A percentile compares a stretch with the other conserved stretches of the same genome.
Conservation (phyloP, 768 basidiomycete genomes). For the Obba rivulosa region DNA sequence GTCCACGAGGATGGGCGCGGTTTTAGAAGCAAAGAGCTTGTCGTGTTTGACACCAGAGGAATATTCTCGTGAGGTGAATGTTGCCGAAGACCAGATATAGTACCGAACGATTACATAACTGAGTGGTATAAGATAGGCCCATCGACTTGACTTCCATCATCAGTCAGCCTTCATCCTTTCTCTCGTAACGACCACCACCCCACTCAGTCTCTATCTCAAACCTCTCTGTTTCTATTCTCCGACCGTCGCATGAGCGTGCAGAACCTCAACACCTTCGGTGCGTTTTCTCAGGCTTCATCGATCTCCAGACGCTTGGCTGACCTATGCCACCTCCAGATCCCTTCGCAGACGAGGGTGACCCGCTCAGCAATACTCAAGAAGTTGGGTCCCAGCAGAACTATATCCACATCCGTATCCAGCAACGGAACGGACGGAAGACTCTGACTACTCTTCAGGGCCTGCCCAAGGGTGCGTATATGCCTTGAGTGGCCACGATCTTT, state of each 20-base stretch:
- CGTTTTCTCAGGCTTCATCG: slow-evolving; percentile 26
- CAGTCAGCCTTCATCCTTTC: slow-evolving; percentile 11
- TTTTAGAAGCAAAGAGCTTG: background rate
- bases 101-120: slow-evolving; percentile 17
- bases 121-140: slow-evolving; percentile 12
- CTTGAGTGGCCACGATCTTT: slow-evolving; percentile 3
- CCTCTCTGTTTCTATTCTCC: slow-evolving; percentile 24
- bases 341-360: slow-evolving; percentile 92
- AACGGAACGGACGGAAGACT: slow-evolving; percentile 98
- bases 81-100: slow-evolving; percentile 4
- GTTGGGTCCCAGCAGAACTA: slow-evolving; percentile 79
- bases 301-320: slow-evolving; percentile 8
- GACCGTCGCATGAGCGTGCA: slow-evolving; percentile 89
- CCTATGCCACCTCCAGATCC: slow-evolving; percentile 54
- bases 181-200: slow-evolving; percentile 28
- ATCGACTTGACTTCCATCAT: slow-evolving; percentile 3
- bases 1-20: slow-evolving; percentile 6
- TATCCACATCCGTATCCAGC: slow-evolving; percentile 97
- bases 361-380: slow-evolving; percentile 66
- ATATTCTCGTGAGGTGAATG: background rate
- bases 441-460: slow-evolving; percentile 96
- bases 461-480: slow-evolving; percentile 57
- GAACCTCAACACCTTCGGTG: slow-evolving; percentile 82
- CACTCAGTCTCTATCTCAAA: slow-evolving; percentile 37
- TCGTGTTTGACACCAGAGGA: background rate